phyloP scores from a whole-genome alignment of 2,329 filamentous ascomycete genomes.

The Botrytis porri region DNA sequence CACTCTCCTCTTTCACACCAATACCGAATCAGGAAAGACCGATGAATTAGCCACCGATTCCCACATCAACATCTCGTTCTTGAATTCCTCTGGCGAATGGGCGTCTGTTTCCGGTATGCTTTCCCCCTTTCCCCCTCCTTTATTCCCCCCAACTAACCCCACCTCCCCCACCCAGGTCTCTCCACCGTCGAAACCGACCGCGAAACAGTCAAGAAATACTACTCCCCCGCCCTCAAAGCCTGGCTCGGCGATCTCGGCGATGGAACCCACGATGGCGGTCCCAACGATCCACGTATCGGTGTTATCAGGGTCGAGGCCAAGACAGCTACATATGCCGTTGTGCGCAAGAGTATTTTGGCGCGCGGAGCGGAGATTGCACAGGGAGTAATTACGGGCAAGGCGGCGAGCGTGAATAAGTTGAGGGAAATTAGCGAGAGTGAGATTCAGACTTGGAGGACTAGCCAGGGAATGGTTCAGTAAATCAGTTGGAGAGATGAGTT shows the following conservation, averaged over 20 bases:
- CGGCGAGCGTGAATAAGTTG: conserved; percentile 71
- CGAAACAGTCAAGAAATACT: conserved; percentile 74
- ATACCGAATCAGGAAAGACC: conserved; percentile 86
- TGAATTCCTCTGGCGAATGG: conserved; percentile 76
- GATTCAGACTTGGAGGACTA: conserved; percentile 39
- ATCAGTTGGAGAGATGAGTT: not conserved
- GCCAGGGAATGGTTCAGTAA: conserved; percentile 16
- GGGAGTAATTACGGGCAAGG: conserved; percentile 68
- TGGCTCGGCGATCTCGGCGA: conserved; percentile 87
- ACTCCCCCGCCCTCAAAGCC: conserved; percentile 69
- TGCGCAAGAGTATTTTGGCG: conserved; percentile 60
- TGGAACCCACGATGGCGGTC: conserved; percentile 76
- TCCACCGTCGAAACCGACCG: not conserved
- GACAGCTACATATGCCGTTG: conserved; percentile 69
- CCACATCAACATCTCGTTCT: conserved; percentile 78
- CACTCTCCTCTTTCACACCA: conserved; percentile 87
- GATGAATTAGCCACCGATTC: conserved; percentile 71
- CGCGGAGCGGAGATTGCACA: conserved; percentile 70
- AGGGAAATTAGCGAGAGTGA: conserved; percentile 69
- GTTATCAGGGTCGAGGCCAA: conserved; percentile 73
- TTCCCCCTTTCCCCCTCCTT: not conserved
- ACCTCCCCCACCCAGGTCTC: not conserved
- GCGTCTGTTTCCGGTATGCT: conserved; percentile 72
- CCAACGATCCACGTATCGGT: conserved; percentile 77
- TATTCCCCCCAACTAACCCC: not conserved